These are phyloP conservation scores for Fusarium luffae DNA, from an alignment of 2,329 filamentous ascomycete species.

Conservation along the genomic window DNA sequence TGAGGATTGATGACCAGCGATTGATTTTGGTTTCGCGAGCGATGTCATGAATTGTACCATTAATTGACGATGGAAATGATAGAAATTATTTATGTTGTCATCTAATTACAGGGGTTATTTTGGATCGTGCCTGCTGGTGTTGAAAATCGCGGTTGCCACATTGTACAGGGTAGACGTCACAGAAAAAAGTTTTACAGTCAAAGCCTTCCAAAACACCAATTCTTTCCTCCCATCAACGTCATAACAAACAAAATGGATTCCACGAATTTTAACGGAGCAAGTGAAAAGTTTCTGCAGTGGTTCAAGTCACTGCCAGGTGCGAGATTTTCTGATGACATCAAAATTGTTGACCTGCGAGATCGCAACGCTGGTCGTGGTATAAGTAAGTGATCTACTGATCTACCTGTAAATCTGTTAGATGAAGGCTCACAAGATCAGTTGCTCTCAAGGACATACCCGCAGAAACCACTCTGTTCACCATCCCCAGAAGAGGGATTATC, in stretches of 20 bases:
- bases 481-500: constrained; percentile 78
- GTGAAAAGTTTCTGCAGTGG: constrained; percentile 63
- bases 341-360: constrained; percentile 63
- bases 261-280: constrained; percentile 55
- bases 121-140: not conserved
- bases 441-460: constrained; percentile 75
- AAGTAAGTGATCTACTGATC: constrained; percentile 51
- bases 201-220: not conserved
- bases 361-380: constrained; percentile 66
- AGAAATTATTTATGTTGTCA: not conserved
- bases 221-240: not conserved
- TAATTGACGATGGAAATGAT: not conserved
- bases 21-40: not conserved
- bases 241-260: constrained; percentile 16
- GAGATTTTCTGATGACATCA: constrained; percentile 63
- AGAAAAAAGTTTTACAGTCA: constrained; percentile 31
- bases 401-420: rapidly evolving
- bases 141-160: not conserved
- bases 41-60: not conserved
- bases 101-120: too few relatives aligned
- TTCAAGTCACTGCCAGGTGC: constrained; percentile 64
- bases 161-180: constrained; percentile 15
- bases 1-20: not conserved
- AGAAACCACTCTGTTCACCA: constrained; percentile 82
- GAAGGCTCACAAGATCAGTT: constrained; percentile 67